Base-by-base conservation (phyloP, 163 green algal species). In the Scenedesmus sp. region DNA sequence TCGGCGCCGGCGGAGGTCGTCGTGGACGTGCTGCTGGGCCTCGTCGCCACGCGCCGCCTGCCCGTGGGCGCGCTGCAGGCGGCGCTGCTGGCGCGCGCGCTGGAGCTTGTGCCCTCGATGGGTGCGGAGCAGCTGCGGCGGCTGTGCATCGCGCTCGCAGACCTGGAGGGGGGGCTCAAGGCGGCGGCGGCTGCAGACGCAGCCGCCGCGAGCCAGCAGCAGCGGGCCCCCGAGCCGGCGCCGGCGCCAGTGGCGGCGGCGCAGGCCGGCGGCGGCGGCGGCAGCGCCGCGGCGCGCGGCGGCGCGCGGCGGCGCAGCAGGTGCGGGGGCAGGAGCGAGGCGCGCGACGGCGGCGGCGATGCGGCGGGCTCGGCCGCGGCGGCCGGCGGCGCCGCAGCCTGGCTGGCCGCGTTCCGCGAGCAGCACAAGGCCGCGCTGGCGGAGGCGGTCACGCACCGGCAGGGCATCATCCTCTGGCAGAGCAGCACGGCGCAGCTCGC, bases 401-500 rank as follows among this genome's bases (percentile, higher is more conserved):
- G 57, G 39, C 45, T 42, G 42, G 45, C 24, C n/a, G 42, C 20
- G 26, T 67, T 62, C 70, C 34, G 70, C 54, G 26, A 51, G 44
- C 45, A 71, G 63, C 63, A 44, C 36, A 34, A 53, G 44, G 24
- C 44, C 4, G 20, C 2, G 29, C 17, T 71, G 2, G 71, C 58
- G 4, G 71, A 58, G 7, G 58, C 58, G 9, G 15, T 77, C 7
- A 24, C 39, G 3, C 50, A 57, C 14, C 22, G 71, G 71, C 58
- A 71, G 60, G 60, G 71, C 18, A 42, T 56, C 20, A 51, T 80
- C 11, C 34, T 72, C 1, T 63, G 39, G 58, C 58, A 71, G 28
- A 60, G 44, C 44, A 70, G 60, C 71, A 64, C 45, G 17, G 42
- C 63, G 58, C 71, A 80, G 58, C 56, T 80, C 0, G 60, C 58